Percentiles rank a stretch among this genome's conserved stretches.
Conservation (phyloP, 441 rosid species). For the Kokia cookei region DNA sequence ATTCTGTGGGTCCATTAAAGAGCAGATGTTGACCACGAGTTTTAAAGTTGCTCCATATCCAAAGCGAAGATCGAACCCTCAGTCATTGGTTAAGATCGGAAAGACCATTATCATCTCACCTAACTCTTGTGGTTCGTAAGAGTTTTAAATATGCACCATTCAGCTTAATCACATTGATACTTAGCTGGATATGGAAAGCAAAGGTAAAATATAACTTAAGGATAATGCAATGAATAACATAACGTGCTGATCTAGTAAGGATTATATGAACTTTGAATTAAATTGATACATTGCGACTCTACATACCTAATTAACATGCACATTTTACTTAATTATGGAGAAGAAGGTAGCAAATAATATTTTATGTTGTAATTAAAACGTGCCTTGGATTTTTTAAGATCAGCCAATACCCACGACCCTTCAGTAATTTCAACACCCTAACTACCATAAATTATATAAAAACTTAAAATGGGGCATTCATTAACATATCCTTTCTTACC, state of each 20-base stretch:
- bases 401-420: neutral
- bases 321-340: neutral
- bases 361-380: neutral
- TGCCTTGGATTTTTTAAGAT: neutral
- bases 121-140: neutral
- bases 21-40: no score
- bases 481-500: neutral
- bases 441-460: neutral
- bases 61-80: no score
- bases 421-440: neutral
- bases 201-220: neutral
- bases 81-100: no score
- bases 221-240: neutral
- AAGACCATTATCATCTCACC: rapidly evolving
- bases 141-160: neutral
- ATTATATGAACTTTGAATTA: neutral
- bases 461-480: neutral
- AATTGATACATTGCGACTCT: neutral
- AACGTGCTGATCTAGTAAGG: no score
- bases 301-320: neutral
- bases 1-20: rapidly evolving
- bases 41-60: rapidly evolving
- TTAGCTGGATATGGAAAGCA: neutral
- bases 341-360: no score
- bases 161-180: neutral